Evolutionary conservation across 805 yeast species (phyloP).

Genomic region (Metschnikowia borealis): DNA sequence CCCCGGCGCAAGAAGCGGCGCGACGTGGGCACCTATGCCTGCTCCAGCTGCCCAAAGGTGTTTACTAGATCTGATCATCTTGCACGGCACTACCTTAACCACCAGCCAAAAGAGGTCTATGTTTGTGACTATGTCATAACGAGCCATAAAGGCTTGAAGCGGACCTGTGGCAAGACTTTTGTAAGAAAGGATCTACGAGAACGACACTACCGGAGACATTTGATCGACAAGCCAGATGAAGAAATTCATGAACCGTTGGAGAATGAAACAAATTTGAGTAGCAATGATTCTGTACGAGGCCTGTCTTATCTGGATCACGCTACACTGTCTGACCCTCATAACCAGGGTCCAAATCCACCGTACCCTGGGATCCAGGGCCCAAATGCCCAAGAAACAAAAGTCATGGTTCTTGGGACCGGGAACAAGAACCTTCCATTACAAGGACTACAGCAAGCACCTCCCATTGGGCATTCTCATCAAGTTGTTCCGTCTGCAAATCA

Average conservation of each 20-base stretch:
- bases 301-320: neutral
- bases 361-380: neutral
- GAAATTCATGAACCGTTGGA: neutral
- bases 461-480: neutral
- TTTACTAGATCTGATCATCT: slow-evolving; percentile 63
- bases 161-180: slow-evolving; percentile 55
- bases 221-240: slow-evolving; percentile 8
- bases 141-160: slow-evolving; percentile 35
- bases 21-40: slow-evolving; percentile 38
- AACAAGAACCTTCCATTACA: neutral
- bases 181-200: slow-evolving; percentile 57
- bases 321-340: neutral
- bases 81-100: slow-evolving; percentile 61
- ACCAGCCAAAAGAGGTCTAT: slow-evolving; percentile 49
- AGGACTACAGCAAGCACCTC: neutral
- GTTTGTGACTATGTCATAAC: slow-evolving; percentile 50
- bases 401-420: neutral
- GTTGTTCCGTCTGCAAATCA: neutral
- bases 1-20: slow-evolving; percentile 12
- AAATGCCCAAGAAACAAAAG: neutral
- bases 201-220: slow-evolving; percentile 26
- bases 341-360: neutral
- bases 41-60: slow-evolving; percentile 49
- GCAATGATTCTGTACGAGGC: neutral
- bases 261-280: neutral